Percentiles rank a stretch among this genome's conserved stretches.
phyloP scores from a whole-genome alignment of 2,329 filamentous ascomycete species.

The Fusarium tjaetaba region DNA sequence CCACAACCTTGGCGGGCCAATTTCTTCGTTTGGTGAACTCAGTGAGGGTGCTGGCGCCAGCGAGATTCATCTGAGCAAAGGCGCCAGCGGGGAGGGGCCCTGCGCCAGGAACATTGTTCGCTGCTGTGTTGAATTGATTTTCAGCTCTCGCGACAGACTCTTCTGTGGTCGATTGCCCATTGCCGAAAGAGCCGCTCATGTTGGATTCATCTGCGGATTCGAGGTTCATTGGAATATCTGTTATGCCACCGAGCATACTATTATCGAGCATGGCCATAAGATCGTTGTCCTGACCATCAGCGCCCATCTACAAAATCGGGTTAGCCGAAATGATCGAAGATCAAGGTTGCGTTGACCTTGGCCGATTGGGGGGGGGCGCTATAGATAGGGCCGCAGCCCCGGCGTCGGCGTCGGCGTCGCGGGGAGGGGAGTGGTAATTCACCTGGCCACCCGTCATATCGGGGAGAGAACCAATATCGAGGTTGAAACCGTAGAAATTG shows the following conservation, averaged over 20 bases:
- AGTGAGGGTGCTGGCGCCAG: slow-evolving; percentile 58
- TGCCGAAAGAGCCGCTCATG: slow-evolving; percentile 36
- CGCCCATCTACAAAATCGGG: slow-evolving; percentile 40
- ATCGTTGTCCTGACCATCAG: slow-evolving; percentile 47
- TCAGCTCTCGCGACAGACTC: slow-evolving; percentile 47
- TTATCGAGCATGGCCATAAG: slow-evolving; percentile 58
- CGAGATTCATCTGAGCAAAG: slow-evolving; percentile 48
- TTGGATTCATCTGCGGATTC: slow-evolving; percentile 49
- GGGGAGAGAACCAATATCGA: slow-evolving; percentile 43
- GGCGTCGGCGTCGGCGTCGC: slow-evolving; percentile 16
- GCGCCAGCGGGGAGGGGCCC: slow-evolving; percentile 54
- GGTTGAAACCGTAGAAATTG: slow-evolving; percentile 51
- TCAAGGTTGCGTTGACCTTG: slow-evolving; percentile 30
- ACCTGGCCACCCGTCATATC: slow-evolving; percentile 44
- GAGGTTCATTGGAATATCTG: slow-evolving; percentile 56
- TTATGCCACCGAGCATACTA: slow-evolving; percentile 51
- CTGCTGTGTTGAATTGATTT: slow-evolving; percentile 48
- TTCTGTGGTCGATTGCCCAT: slow-evolving; percentile 39
- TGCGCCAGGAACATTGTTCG: slow-evolving; percentile 53
- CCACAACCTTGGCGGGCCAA: slow-evolving; percentile 89
- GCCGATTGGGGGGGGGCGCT: slow-evolving; percentile 9
- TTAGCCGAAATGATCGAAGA: slow-evolving; percentile 30
- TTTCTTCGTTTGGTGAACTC: slow-evolving; percentile 72
- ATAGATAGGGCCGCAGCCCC: slow-evolving; percentile 27
- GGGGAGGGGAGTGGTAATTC: slow-evolving; percentile 22